These are phyloP conservation scores for Chenopodium quinoa DNA, from an alignment of 148 eudicot species.

Conservation along the genomic window DNA sequence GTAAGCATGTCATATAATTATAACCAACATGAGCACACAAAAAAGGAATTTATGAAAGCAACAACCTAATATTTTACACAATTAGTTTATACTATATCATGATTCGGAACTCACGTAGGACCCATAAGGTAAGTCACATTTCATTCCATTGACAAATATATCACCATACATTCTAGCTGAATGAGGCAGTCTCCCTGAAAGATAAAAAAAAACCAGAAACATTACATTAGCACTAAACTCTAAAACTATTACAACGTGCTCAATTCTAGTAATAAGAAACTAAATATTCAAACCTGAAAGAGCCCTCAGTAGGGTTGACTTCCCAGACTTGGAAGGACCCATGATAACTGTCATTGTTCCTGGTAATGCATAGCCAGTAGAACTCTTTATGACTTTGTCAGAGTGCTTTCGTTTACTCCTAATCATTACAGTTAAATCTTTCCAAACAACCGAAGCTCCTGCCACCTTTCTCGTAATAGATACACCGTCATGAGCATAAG, in stretches of 20 bases:
- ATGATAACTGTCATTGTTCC: slow-evolving; percentile 96
- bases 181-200: slow-evolving; percentile 79
- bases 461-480: slow-evolving; percentile 61
- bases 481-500: slow-evolving; percentile 60
- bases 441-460: slow-evolving; percentile 90
- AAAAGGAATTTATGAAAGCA: neutral
- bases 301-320: slow-evolving; percentile 86
- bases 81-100: neutral
- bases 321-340: slow-evolving; percentile 99
- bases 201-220: slow-evolving; percentile 13
- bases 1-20: neutral
- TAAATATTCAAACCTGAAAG: slow-evolving; percentile 70
- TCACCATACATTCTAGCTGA: slow-evolving; percentile 82
- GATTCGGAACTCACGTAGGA: slow-evolving; percentile 65
- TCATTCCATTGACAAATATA: slow-evolving; percentile 81
- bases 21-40: neutral
- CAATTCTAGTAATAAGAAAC: slow-evolving; percentile 14
- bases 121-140: slow-evolving; percentile 73
- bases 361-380: slow-evolving; percentile 88
- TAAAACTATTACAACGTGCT: slow-evolving; percentile 2
- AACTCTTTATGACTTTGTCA: slow-evolving; percentile 86
- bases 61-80: neutral
- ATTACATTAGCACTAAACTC: slow-evolving; percentile 15
- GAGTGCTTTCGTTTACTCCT: slow-evolving; percentile 90
- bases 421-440: slow-evolving; percentile 77